Conservation (phyloP, 345 rosid species). For the Pseudoturritis turrita region DNA sequence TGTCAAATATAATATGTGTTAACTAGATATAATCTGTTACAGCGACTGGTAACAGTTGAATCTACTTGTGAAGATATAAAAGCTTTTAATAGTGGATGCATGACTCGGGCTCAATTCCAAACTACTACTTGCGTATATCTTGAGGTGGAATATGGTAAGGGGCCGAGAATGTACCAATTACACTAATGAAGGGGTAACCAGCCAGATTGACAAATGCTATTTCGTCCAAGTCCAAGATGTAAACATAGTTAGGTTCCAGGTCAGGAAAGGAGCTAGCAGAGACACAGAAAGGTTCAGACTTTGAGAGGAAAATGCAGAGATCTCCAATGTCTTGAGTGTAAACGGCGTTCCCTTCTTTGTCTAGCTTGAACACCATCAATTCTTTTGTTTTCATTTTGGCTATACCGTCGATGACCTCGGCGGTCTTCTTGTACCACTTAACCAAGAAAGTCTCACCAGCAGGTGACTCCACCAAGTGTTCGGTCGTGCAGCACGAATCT, state of each 20-base stretch:
- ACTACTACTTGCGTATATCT: not conserved
- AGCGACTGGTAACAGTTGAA: no score
- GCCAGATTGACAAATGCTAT: not conserved
- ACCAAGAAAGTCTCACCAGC: not conserved
- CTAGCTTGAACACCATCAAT: constrained; percentile 36
- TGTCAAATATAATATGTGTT: no score
- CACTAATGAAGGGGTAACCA: no score
- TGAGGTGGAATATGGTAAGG: no score
- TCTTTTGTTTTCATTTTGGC: not conserved
- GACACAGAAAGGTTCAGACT: not conserved
- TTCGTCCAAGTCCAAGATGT: not conserved
- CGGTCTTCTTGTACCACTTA: not conserved
- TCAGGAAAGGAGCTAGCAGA: not conserved
- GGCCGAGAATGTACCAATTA: no score
- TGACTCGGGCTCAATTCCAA: no score
- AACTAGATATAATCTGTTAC: no score
- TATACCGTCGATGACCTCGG: not conserved
- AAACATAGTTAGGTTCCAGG: not conserved
- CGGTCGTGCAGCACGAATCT: not conserved
- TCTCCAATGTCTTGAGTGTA: not conserved
- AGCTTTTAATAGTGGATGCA: no score
- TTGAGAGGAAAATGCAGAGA: not conserved
- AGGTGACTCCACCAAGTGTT: not conserved
- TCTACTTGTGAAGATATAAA: no score
- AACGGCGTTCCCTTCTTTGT: constrained; percentile 42